Conservation (phyloP, 106 monocot species). For the Dactylorhiza incarnata region DNA sequence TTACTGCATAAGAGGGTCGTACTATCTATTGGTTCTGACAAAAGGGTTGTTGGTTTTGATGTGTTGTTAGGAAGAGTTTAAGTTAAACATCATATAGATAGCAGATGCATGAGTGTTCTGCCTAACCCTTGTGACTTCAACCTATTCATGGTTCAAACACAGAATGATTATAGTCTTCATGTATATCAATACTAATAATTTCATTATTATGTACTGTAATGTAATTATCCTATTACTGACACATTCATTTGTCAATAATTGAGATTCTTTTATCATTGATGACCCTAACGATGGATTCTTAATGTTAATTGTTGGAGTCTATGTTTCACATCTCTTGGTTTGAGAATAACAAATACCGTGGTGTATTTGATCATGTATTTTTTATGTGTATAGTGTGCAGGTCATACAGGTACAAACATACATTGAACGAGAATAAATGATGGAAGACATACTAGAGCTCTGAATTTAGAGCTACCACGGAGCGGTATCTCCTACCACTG, state of each 20-base stretch:
- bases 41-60: constrained; percentile 74
- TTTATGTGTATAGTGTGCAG: too few relatives aligned
- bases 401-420: too few relatives aligned
- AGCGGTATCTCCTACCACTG: too few relatives aligned
- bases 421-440: too few relatives aligned
- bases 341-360: too few relatives aligned
- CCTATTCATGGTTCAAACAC: constrained; percentile 88
- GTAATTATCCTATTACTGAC: background rate
- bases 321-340: too few relatives aligned
- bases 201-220: background rate
- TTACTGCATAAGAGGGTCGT: constrained; percentile 58
- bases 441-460: too few relatives aligned
- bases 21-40: constrained; percentile 81
- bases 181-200: background rate
- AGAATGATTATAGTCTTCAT: constrained; percentile 20
- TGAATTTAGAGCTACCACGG: too few relatives aligned
- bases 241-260: background rate
- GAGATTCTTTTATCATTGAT: background rate
- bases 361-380: too few relatives aligned
- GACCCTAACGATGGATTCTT: background rate
- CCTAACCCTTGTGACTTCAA: constrained; percentile 80
- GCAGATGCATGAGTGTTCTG: constrained; percentile 83
- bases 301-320: too few relatives aligned
- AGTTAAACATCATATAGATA: constrained; percentile 65
- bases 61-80: constrained; percentile 32